Base-by-base conservation (phyloP, 805 yeast species). In the Cephaloascus fragrans region DNA sequence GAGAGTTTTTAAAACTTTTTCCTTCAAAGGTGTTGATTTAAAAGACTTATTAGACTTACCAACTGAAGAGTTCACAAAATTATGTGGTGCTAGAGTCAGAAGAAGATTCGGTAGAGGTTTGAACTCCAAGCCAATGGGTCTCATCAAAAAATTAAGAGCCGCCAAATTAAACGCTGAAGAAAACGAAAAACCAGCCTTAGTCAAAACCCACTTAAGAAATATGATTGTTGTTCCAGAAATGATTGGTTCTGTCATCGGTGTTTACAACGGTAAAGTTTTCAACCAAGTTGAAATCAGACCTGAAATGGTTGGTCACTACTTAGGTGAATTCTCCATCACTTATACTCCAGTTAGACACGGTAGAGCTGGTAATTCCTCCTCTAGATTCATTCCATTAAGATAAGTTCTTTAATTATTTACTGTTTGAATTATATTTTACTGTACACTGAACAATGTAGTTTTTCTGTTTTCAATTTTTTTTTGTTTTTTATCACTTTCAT, bases 261-360 rank as follows among this genome's bases (percentile, higher is more conserved):
- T 93, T 60, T 93, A 93, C 96, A 93, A 93, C 82, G 99, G 99
- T 77, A 93, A 93, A 80, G 86, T 77, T 59, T 93, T 93, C 95
- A 90, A 90, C 95, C 84, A 82, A 61, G 96, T 93, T 71, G 99
- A 93, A 74, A 76, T 93, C 75, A 88, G 77, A 73, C 96, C 98
- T 64, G 99, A 93, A 80, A 93, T 93, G 98, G 89, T 90, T 68
- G 97, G 98, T 69, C 96, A 90, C 84, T 93, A 93, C 94, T 85
- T 93, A 63, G 99, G 97, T 77, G 99, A 93, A 80, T 93, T 93
- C 87, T 90, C 98, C 64, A 93, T 93, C 75, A 78, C 98, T 61
- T 93, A 93, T 81, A 85, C 95, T 72, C 98, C 99, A 68, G 97
- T 90, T 69, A 87, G 95, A 80, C 99, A 94, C 80, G 97, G 97